A percentile compares a stretch with the other conserved stretches of the same genome.
Evolutionary conservation across 2,329 filamentous ascomycete genomes (phyloP).

Genomic region (Colletotrichum lentis): DNA sequence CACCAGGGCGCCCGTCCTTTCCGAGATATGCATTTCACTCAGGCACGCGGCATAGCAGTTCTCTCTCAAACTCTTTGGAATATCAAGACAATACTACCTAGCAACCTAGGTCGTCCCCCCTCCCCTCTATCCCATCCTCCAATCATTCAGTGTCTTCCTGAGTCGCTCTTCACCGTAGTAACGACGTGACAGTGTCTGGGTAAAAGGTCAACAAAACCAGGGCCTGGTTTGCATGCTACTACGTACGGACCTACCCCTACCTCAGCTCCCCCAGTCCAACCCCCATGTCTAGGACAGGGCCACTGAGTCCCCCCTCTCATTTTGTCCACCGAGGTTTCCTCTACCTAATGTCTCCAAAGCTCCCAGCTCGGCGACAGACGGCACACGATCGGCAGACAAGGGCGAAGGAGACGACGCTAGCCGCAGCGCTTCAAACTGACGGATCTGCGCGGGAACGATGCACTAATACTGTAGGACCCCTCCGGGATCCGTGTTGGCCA

Average conservation of each 20-base stretch:
- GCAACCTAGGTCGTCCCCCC: not conserved
- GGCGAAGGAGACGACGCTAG: slow-evolving; percentile 1
- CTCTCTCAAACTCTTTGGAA: not conserved
- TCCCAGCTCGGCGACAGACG: not conserved
- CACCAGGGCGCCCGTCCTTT: not conserved
- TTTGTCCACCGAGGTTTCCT: slow-evolving; percentile 3
- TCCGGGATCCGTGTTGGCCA: slow-evolving; percentile 19
- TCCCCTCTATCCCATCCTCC: no score
- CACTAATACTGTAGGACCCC: slow-evolving; percentile 4
- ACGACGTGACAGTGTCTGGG: slow-evolving; percentile 35
- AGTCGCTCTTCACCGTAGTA: slow-evolving; percentile 6
- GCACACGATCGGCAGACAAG: not conserved
- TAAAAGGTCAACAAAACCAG: slow-evolving; percentile 33
- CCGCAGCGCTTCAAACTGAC: not conserved
- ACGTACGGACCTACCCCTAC: slow-evolving; percentile 30
- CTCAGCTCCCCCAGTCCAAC: slow-evolving; percentile 16
- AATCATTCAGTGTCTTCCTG: not conserved
- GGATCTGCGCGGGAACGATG: slow-evolving; percentile 25
- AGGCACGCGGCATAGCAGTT: not conserved
- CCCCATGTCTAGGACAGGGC: slow-evolving; percentile 25
- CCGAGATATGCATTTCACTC: not conserved
- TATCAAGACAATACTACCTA: not conserved
- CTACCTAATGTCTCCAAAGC: not conserved
- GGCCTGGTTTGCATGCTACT: not conserved
- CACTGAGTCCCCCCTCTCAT: slow-evolving; percentile 28